These are phyloP conservation scores for Penicillium freii DNA, from an alignment of 2,329 filamentous ascomycete genomes.

Conservation along the genomic window DNA sequence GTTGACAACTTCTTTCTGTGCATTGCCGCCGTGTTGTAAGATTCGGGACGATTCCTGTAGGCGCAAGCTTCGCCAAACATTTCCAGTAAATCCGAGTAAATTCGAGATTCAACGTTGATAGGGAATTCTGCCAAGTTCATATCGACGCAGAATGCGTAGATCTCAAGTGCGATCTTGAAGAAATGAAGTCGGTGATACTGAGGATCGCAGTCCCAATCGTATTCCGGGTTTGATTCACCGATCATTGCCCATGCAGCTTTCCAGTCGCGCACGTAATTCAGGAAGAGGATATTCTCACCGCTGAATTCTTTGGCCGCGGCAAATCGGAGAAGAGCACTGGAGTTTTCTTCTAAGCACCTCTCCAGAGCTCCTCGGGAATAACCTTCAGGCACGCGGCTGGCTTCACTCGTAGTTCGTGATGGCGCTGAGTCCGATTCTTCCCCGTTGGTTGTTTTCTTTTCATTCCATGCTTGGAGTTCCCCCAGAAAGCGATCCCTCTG, in stretches of 20 bases:
- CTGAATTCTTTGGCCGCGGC: neutral
- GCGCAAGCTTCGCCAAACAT: neutral
- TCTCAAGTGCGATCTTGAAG: neutral
- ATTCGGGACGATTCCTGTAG: neutral
- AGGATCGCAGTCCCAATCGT: neutral
- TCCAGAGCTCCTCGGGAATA: neutral
- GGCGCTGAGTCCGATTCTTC: neutral
- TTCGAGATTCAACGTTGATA: neutral
- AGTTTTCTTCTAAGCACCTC: neutral
- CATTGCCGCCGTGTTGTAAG: neutral
- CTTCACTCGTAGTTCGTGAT: neutral
- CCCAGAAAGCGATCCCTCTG: neutral
- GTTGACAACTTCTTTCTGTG: neutral
- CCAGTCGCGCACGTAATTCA: neutral
- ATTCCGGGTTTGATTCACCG: neutral
- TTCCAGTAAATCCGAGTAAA: neutral
- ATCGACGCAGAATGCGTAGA: neutral
- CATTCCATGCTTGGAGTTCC: neutral
- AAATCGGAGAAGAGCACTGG: neutral
- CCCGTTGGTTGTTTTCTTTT: neutral
- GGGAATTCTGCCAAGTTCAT: neutral
- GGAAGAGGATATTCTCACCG: neutral
- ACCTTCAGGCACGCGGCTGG: neutral
- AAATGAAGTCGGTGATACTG: neutral
- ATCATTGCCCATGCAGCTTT: neutral